Evolutionary conservation across 2,329 filamentous ascomycete genomes (phyloP).

Genomic region (Fusarium secorum): DNA sequence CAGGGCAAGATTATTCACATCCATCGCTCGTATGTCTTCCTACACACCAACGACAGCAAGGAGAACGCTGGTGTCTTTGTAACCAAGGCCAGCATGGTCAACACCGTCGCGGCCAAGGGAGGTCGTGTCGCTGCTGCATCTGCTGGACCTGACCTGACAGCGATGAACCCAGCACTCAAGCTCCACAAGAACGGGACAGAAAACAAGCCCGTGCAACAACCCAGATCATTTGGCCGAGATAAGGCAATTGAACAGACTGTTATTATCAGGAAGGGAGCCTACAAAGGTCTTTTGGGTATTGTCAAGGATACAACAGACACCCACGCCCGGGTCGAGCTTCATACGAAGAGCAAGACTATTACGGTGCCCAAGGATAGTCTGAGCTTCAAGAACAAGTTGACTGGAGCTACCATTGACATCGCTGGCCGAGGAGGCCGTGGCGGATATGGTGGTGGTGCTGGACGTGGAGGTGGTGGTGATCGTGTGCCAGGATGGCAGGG

Average conservation of each 20-base stretch:
- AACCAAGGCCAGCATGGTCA: constrained; percentile 82
- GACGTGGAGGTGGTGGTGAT: constrained; percentile 55
- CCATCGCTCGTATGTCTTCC: constrained; percentile 89
- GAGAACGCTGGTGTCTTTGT: constrained; percentile 94
- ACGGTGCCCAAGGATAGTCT: constrained; percentile 83
- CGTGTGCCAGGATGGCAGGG: constrained; percentile 66
- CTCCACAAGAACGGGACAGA: constrained; percentile 66
- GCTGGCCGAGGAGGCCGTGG: constrained; percentile 60
- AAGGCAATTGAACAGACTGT: constrained; percentile 90
- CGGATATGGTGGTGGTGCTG: constrained; percentile 53
- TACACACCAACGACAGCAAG: constrained; percentile 82
- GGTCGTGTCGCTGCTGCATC: constrained; percentile 69
- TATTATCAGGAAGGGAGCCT: constrained; percentile 83
- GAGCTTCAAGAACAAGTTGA: constrained; percentile 84
- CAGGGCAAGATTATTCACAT: constrained; percentile 93
- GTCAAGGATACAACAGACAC: constrained; percentile 93
- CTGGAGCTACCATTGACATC: constrained; percentile 80
- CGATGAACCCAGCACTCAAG: constrained; percentile 92
- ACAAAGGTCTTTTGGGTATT: constrained; percentile 93
- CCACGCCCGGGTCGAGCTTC: constrained; percentile 87
- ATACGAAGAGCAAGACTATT: constrained; percentile 92
- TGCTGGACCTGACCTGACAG: constrained; percentile 77
- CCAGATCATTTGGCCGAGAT: constrained; percentile 81
- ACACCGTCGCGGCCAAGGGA: constrained; percentile 92
- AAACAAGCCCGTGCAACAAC: constrained; percentile 65